A percentile compares a stretch with the other conserved stretches of the same genome.
These are phyloP conservation scores for Prunus campanulata DNA, from an alignment of 306 rosid species.

Conservation along the genomic window DNA sequence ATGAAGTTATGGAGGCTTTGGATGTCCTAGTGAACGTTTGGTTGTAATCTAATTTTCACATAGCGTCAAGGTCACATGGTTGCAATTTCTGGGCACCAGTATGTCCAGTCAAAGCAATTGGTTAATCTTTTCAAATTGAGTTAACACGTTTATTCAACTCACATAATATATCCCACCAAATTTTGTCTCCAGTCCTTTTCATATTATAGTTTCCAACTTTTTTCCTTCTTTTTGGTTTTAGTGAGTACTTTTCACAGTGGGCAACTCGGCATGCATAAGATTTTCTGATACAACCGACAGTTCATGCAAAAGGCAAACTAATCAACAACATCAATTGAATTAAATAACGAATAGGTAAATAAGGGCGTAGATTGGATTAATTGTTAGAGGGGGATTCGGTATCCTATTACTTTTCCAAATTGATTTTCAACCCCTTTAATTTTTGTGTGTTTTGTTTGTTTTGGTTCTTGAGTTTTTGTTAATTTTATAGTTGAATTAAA, in stretches of 20 bases:
- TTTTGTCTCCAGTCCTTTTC: background rate
- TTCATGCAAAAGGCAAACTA: too few species aligned
- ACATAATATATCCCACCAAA: background rate
- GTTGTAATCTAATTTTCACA: constrained; percentile 6
- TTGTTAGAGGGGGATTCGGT: too few species aligned
- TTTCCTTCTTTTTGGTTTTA: too few species aligned
- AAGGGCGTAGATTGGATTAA: too few species aligned
- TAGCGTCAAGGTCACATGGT: constrained; percentile 32
- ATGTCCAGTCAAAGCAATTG: constrained; percentile 22
- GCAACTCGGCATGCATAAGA: background rate
- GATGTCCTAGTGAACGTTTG: background rate
- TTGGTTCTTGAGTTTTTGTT: too few species aligned
- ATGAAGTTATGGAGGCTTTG: background rate
- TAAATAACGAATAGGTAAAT: too few species aligned
- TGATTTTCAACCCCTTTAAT: too few species aligned
- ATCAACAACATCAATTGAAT: too few species aligned
- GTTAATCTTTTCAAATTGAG: constrained; percentile 14
- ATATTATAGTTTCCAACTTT: background rate
- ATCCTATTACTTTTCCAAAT: too few species aligned
- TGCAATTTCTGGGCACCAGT: constrained; percentile 40
- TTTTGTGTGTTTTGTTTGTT: too few species aligned
- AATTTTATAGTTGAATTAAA: too few species aligned
- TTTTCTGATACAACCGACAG: background rate
- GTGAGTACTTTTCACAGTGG: background rate
- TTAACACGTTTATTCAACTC: background rate